These are phyloP conservation scores for Apiotrichum sp. DNA, from an alignment of 1,284 basidiomycete genomes.

Conservation along the genomic window DNA sequence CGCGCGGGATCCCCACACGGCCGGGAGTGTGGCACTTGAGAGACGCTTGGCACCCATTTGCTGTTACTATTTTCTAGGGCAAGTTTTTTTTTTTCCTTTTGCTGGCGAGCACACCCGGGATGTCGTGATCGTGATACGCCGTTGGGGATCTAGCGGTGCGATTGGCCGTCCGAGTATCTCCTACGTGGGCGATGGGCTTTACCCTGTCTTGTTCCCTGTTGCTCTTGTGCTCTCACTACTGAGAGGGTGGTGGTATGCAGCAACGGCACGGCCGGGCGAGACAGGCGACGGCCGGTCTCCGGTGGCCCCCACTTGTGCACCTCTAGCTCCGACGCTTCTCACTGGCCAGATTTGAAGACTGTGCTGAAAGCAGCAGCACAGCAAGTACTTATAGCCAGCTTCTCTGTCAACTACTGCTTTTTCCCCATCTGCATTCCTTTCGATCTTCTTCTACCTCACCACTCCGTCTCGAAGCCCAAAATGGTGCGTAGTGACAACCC, in stretches of 20 bases:
- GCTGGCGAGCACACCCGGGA: background rate
- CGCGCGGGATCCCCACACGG: too few relatives aligned
- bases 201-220: too few relatives aligned
- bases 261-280: too few relatives aligned
- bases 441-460: constrained; percentile 2
- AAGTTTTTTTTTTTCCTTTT: background rate
- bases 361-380: too few relatives aligned
- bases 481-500: constrained; percentile 5
- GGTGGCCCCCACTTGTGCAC: too few relatives aligned
- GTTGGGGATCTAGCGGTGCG: background rate
- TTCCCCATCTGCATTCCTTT: background rate
- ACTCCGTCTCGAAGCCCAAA: background rate
- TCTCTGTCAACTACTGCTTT: too few relatives aligned
- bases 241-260: too few relatives aligned
- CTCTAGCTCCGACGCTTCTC: background rate
- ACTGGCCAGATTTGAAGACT: background rate
- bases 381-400: background rate
- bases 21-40: too few relatives aligned
- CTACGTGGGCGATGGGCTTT: background rate
- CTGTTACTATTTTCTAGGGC: background rate
- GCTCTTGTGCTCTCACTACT: too few relatives aligned
- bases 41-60: background rate
- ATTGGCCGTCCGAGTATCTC: constrained; percentile 2
- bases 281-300: too few relatives aligned
- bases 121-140: background rate